Conservation (phyloP, 1,139 yeast species). For the Candida pseudocylindracea region DNA sequence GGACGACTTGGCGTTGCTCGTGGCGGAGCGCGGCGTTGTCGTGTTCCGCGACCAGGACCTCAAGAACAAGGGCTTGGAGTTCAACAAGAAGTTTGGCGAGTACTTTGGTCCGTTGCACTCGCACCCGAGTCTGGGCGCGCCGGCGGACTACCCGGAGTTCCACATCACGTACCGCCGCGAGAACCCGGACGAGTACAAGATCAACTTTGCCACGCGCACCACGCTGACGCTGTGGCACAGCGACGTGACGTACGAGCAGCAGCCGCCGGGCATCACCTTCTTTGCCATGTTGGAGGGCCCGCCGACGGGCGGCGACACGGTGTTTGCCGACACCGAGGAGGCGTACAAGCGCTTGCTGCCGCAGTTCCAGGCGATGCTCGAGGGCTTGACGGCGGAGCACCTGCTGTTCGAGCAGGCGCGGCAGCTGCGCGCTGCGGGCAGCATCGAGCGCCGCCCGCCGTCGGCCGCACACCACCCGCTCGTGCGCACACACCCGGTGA, state of each 20-base stretch:
- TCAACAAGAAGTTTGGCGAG: constrained; percentile 10
- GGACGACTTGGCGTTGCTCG: constrained; percentile 15
- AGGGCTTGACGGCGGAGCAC: constrained; percentile 10
- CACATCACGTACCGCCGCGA: constrained; percentile 13
- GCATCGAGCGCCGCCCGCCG: constrained; percentile 9
- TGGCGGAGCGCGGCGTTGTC: constrained; percentile 19
- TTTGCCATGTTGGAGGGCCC: constrained; percentile 5
- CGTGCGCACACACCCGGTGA: constrained; percentile 10
- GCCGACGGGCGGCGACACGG: constrained; percentile 7
- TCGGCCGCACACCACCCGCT: constrained; percentile 11
- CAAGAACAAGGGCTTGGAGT: constrained; percentile 11
- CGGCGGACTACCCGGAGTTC: constrained; percentile 14
- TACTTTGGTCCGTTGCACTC: constrained; percentile 17
- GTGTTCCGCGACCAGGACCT: constrained; percentile 17
- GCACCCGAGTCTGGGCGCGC: constrained; percentile 19
- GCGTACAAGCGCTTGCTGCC: constrained; percentile 11
- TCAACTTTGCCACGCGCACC: constrained; percentile 7
- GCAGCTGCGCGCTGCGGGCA: constrained; percentile 6
- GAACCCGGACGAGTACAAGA: constrained; percentile 8
- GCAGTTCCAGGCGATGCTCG: constrained; percentile 8
- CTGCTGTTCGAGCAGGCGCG: constrained; percentile 8
- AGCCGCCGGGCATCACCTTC: constrained; percentile 5
- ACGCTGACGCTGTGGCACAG: constrained; percentile 4
- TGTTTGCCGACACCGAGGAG: constrained; percentile 13
- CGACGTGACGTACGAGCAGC: constrained; percentile 5